Evolutionary conservation across 768 basidiomycete genomes (phyloP).

Genomic region (Sporobolomyces roseus): DNA sequence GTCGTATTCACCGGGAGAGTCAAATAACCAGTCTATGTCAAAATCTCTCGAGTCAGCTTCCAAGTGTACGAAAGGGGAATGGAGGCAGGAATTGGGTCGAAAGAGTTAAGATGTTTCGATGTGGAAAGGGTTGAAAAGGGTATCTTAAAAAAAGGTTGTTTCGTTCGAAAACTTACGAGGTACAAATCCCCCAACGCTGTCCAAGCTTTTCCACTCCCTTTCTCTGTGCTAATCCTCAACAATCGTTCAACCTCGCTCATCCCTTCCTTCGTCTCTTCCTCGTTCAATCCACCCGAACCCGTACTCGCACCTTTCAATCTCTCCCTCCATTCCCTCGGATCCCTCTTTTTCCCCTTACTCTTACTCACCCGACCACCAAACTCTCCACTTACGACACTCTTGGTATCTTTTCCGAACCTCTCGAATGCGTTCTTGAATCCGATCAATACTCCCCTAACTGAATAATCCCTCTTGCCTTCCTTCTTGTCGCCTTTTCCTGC

Average conservation of each 20-base stretch:
- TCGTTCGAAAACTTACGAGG: constrained; percentile 69
- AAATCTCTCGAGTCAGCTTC: too few species aligned
- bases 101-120: too few species aligned
- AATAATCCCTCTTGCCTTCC: constrained; percentile 8
- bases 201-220: constrained; percentile 68
- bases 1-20: constrained; percentile 60
- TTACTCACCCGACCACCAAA: not conserved
- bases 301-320: constrained; percentile 2
- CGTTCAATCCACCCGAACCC: constrained; percentile 14
- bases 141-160: too few species aligned
- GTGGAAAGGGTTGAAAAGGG: too few species aligned
- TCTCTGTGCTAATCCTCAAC: constrained; percentile 2
- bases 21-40: constrained; percentile 47
- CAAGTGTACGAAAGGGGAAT: too few species aligned
- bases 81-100: too few species aligned
- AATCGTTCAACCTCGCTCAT: constrained; percentile 30
- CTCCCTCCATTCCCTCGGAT: constrained; percentile 17
- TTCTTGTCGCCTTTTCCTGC: too few species aligned
- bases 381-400: not conserved
- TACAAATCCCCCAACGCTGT: constrained; percentile 46
- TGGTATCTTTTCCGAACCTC: constrained; percentile 2
- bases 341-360: not conserved
- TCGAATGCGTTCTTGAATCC: constrained; percentile 7
- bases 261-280: constrained; percentile 23
- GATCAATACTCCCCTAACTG: constrained; percentile 11